These are phyloP conservation scores for Cryptosporidium muris DNA, from an alignment of 169 alveolate species.

Conservation along the genomic window DNA sequence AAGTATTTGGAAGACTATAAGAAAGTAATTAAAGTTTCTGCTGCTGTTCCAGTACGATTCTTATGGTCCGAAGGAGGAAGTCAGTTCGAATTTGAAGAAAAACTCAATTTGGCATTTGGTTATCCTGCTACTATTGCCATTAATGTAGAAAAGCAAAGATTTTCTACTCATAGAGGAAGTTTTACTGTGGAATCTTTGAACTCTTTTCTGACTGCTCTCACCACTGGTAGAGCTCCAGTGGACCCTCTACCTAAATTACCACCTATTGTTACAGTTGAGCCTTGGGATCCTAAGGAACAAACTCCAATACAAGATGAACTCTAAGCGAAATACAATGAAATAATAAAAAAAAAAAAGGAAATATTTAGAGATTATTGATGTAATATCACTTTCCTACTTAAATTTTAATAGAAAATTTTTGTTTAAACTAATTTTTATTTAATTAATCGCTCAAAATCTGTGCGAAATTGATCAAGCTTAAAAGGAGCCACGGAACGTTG, in stretches of 20 bases:
- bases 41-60: slow-evolving; percentile 84
- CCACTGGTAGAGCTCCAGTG: slow-evolving; percentile 61
- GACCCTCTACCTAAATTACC: slow-evolving; percentile 61
- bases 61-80: slow-evolving; percentile 92
- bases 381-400: not conserved
- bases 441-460: slow-evolving; percentile 49
- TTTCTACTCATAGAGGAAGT: slow-evolving; percentile 68
- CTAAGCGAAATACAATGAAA: too few relatives aligned
- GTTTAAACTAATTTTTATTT: slow-evolving; percentile 1
- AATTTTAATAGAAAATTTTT: not conserved
- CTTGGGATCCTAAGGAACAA: slow-evolving; percentile 31
- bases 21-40: slow-evolving; percentile 80
- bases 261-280: slow-evolving; percentile 1
- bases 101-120: slow-evolving; percentile 86
- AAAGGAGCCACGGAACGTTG: slow-evolving; percentile 54
- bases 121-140: slow-evolving; percentile 91
- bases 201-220: slow-evolving; percentile 43
- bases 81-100: slow-evolving; percentile 85
- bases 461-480: slow-evolving; percentile 27
- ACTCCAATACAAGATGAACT: not conserved
- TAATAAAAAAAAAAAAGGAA: slow-evolving; percentile 6
- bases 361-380: not conserved
- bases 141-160: slow-evolving; percentile 76
- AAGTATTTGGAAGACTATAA: slow-evolving; percentile 79
- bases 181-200: slow-evolving; percentile 61